A percentile compares a stretch with the other conserved stretches of the same genome.
These are phyloP conservation scores for Veloporphyrellus conicus DNA, from an alignment of 1,284 basidiomycete genomes.

Conservation along the genomic window DNA sequence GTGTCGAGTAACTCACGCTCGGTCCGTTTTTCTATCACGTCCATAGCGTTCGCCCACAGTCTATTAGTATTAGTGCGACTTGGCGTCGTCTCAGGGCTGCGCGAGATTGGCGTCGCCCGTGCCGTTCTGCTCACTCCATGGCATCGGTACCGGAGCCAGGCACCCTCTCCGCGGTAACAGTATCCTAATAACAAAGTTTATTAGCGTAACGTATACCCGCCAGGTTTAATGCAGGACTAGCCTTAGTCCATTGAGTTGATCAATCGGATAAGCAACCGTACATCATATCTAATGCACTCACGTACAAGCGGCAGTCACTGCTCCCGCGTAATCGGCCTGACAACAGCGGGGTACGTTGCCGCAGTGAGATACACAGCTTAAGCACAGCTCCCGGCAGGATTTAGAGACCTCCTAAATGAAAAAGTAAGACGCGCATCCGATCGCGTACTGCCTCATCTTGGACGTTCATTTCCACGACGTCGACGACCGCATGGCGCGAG, in stretches of 20 bases:
- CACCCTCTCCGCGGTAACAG: constrained; percentile 21
- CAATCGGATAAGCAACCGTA: constrained; percentile 7
- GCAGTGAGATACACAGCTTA: not conserved
- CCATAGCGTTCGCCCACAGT: constrained; percentile 5
- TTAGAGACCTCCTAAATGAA: not conserved
- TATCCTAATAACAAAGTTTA: constrained; percentile 7
- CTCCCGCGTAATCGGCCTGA: constrained; percentile 1
- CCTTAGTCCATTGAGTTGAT: not conserved
- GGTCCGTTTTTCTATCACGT: constrained; percentile 9
- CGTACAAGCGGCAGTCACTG: not conserved
- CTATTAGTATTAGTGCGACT: not conserved
- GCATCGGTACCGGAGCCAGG: constrained; percentile 21
- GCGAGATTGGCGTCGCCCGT: constrained; percentile 21
- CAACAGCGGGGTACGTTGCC: not conserved
- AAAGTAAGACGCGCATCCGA: not conserved
- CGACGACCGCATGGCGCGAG: not conserved
- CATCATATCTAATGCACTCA: not conserved
- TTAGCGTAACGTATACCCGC: constrained; percentile 10
- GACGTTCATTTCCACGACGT: constrained; percentile 5
- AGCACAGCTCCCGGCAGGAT: constrained; percentile 1
- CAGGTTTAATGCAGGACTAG: constrained; percentile 1
- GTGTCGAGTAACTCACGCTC: constrained; percentile 15
- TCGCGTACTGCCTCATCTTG: not conserved
- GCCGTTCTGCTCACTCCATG: constrained; percentile 26
- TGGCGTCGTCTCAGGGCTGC: constrained; percentile 22